Base-by-base conservation (phyloP, 2,329 filamentous ascomycete genomes). In the Clarireedia sp. region DNA sequence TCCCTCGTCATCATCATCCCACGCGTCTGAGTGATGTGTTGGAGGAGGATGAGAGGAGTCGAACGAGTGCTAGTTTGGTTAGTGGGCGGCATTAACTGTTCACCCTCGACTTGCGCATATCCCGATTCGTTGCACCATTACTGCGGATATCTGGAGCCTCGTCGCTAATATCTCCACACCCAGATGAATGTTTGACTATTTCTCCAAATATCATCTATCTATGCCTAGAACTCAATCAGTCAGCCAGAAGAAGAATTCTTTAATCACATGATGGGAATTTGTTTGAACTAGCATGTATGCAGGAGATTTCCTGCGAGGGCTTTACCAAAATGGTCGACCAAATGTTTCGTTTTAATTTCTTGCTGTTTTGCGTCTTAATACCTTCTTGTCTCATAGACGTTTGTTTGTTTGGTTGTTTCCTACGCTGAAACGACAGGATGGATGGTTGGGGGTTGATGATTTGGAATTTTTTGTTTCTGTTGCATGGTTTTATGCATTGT, bases 21-120 rank as follows among this genome's bases (percentile, higher is more conserved):
- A 95, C 90, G 8, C 77, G 91, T 55, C 75, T 96, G 60, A 95
- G 90, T 69, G 90, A 95, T 71, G 90, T 96, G 26, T 78, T 94
- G 67, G 90, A 90, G 67, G 86, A 95, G 60, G 89, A 94, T 62
- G 89, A 95, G 71, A 78, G 83, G 50, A 89, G 87, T 67, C 81
- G 87, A 21, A 89, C 86, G 14, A 88, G 86, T 62, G 83, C 66
- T 1, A 66, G 64, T 46, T 65, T 67, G 47, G 52, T 67, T 19
- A 67, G 65, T 48, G 59, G 66, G 40, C 57, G 63, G 12, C n/a
- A 10, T 7, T 45, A 23, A 45, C 12, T 23, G 5, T 12, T 7
- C 24, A 26, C 6, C 10, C 10, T 12, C 10, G 29, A 12, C 3
- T 33, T 33, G 29, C 29, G 29, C 29, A 33, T 33, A 33, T 33